Base-by-base conservation (phyloP, 1,284 basidiomycete species). In the Trametes sp. region DNA sequence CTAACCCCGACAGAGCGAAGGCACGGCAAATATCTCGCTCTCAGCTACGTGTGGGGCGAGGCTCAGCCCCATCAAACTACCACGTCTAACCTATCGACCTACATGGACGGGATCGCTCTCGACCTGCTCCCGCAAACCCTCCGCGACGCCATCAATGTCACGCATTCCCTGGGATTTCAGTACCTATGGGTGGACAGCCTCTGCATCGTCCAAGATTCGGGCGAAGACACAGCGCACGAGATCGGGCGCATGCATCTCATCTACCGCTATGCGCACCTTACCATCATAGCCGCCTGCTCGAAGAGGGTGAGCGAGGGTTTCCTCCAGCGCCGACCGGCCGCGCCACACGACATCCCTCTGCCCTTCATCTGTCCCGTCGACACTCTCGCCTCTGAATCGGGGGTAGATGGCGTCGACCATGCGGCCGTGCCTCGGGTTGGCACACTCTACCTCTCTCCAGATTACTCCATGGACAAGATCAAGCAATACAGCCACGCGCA, bases 11-110 rank as follows among this genome's bases (percentile, higher is more conserved):
- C 29, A 2, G 23, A 29, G 6, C 48, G 63, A 9, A 19, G 13
- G 23, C 31, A 16, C 2, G 63, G 35, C 11, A 33, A 9, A 4
- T 65, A 65, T 26, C 29, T 53, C 4, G 60, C 64, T 5, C 57
- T 65, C 14, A 65, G 64, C 54, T 65, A 65, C 33, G 64, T 65
- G 4, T 65, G 60, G 64, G 64, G 64, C 24, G 57, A 60, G 14
- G 50, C 24, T 0, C 63, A 64, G 38, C 51, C 58, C 3, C 38
- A 61, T 23, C 36, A 33, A 9, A 61, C 59, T 5, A 52, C 52
- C 23, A 49, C 16, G 21, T 7, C 35, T 9, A 64, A 55, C 41
- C 1, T 57, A 1, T 13, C 19, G 21, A 14, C 59, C n/a, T 65
- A 59, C 38, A 13, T 16, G 2, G 9, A 14, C 16, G 38, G 45